Percentiles rank a stretch among this genome's conserved stretches.
phyloP scores from a whole-genome alignment of 2,329 filamentous ascomycete species.

The Penicillium hesseltinei region DNA sequence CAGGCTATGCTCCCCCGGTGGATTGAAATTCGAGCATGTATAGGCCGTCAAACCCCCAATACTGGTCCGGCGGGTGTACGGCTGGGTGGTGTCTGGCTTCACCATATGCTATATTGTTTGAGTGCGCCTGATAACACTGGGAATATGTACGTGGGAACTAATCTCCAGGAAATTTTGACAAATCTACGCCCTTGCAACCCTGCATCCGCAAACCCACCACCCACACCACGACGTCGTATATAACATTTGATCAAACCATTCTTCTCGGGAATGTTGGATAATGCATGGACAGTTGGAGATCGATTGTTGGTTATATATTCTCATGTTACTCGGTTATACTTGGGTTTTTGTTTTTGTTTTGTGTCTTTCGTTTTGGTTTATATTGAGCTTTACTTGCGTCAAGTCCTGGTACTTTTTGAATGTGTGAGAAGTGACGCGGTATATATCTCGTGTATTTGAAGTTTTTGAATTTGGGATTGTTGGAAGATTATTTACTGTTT shows the following conservation, averaged over 20 bases:
- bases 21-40: not conserved
- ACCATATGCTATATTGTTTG: not conserved
- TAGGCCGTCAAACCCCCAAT: not conserved
- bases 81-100: not conserved
- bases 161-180: not conserved
- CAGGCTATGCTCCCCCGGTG: not conserved
- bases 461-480: not conserved
- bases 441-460: not conserved
- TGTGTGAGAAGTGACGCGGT: not conserved
- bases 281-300: not conserved
- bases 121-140: not conserved
- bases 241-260: not conserved
- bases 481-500: not conserved
- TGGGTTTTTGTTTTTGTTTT: not conserved
- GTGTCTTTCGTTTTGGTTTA: not conserved
- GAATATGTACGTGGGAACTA: not conserved
- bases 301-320: not conserved
- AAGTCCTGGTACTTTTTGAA: too few relatives aligned
- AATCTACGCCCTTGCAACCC: not conserved
- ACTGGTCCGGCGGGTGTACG: accelerated
- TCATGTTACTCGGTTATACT: not conserved
- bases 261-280: not conserved
- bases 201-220: not conserved
- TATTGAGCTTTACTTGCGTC: not conserved
- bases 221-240: not conserved